phyloP scores from a whole-genome alignment of 2,329 filamentous ascomycete genomes.

The Whalleya microplaca region DNA sequence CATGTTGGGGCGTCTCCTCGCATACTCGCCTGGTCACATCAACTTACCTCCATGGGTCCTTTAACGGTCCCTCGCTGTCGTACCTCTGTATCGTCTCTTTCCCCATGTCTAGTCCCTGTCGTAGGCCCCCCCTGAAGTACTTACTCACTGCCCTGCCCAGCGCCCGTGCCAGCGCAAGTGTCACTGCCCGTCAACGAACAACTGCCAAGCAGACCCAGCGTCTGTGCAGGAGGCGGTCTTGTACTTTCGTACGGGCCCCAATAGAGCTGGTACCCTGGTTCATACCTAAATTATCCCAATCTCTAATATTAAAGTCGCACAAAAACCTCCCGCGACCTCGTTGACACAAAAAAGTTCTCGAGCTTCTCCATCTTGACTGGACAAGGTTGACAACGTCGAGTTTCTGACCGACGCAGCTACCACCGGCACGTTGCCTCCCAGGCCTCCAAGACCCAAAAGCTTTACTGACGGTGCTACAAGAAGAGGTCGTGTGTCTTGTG shows the following conservation, averaged over 20 bases:
- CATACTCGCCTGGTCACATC: slow-evolving; percentile 28
- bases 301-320: slow-evolving; percentile 44
- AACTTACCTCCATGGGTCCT: slow-evolving; percentile 23
- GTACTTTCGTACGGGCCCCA: slow-evolving; percentile 34
- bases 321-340: slow-evolving; percentile 40
- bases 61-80: slow-evolving; percentile 11
- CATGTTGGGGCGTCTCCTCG: slow-evolving; percentile 14
- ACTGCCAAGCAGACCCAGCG: slow-evolving; percentile 37
- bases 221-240: slow-evolving; percentile 35
- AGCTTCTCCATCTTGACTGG: slow-evolving; percentile 36
- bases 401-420: slow-evolving; percentile 34
- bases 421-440: slow-evolving; percentile 33
- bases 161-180: slow-evolving; percentile 36
- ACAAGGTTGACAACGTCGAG: slow-evolving; percentile 33
- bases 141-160: slow-evolving; percentile 24
- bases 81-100: slow-evolving; percentile 6
- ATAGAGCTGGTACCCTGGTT: slow-evolving; percentile 35
- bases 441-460: slow-evolving; percentile 34
- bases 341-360: slow-evolving; percentile 34
- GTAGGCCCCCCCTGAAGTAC: slow-evolving; percentile 16
- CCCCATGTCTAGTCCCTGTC: slow-evolving; percentile 16
- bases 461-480: slow-evolving; percentile 36
- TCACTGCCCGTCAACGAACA: slow-evolving; percentile 36
- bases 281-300: slow-evolving; percentile 39
- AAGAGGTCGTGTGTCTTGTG: slow-evolving; percentile 39